Evolutionary conservation across 2,329 filamentous ascomycete genomes (phyloP), one percentile per base, ranked within the genome.

Genomic region (Ophiocordyceps polyrhachis-furcata): DNA sequence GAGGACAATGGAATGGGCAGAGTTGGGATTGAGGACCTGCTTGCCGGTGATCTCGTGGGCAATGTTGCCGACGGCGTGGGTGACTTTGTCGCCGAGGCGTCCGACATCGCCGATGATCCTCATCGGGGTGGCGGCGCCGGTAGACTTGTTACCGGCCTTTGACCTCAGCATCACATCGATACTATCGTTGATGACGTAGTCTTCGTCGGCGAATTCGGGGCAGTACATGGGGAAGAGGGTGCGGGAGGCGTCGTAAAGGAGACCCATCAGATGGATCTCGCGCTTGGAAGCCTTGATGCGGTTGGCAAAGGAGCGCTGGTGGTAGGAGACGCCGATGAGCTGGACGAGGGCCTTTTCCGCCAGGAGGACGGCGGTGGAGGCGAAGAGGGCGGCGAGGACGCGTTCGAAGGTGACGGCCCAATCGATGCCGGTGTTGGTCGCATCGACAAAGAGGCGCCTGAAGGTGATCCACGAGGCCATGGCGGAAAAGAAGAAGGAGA

Each of bases 21-120:
- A 83, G 55, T 84, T 89, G 14, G 86, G 81, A 61, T 95, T 94
- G 66, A 96, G 93, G 20, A 95, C 82, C 55, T 94, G 79, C 65
- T 93, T 93, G 51, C 91, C 91, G 0, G 91, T 94, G 48, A 98
- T 88, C 56, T 96, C 91, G 2, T 85, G 84, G 1, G 91, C 89
- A 43, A 96, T 77, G 55, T 93, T 91, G 21, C 91, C 91, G 60
- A 96, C 93, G 0, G 81, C 83, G 2, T 86, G 88, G 0, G 88
- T 94, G 49, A 96, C 78, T 64, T 94, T 94, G 68, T 93, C 89
- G 55, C 89, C 89, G 45, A 94, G 70, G 20, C 87, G 79, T 38
- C 83, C 83, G 43, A 86, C 79, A 45, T 81, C 79, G 46, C 79
- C 74, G 43, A 96, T 79, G 15, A 95, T 62, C 49, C 76, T 78